Conservation (phyloP, 106 monocot genomes). For the Xerophyta viscosa region DNA sequence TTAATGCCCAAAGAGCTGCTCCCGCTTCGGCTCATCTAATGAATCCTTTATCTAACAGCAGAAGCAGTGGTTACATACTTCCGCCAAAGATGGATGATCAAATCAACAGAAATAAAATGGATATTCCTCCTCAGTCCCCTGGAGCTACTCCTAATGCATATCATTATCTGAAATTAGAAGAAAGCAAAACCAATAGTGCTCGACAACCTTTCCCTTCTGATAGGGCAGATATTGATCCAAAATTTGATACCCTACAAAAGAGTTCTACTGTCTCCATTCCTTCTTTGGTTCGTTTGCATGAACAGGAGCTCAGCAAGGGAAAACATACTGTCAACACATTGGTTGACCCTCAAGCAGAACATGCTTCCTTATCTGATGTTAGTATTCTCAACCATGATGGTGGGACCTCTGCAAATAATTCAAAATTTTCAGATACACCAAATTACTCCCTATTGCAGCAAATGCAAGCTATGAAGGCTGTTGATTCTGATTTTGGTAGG, state of each 20-base stretch:
- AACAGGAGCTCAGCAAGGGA: constrained; percentile 2
- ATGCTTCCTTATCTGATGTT: constrained; percentile 2
- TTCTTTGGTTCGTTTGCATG: constrained; percentile 4
- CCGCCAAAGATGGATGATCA: constrained; percentile 25
- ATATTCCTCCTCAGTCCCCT: constrained; percentile 23
- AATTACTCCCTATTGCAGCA: constrained; percentile 38
- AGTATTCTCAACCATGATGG: constrained; percentile 2
- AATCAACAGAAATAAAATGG: constrained; percentile 17
- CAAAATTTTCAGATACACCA: constrained; percentile 2
- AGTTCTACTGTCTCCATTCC: constrained; percentile 6
- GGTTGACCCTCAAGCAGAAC: constrained; percentile 1
- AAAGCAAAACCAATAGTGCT: constrained; percentile 13
- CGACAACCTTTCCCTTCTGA: constrained; percentile 16
- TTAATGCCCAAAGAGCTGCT: constrained; percentile 28
- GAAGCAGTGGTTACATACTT: constrained; percentile 5
- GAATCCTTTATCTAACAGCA: constrained; percentile 16
- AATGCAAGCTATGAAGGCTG: no score
- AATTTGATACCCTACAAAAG: constrained; percentile 11
- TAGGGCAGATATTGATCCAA: no score
- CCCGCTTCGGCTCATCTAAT: constrained; percentile 38
- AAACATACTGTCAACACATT: constrained; percentile 4
- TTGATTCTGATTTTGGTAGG: constrained; percentile 15
- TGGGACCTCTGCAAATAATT: neutral
- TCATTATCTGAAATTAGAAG: constrained; percentile 13
- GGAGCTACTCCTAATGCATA: constrained; percentile 27